These are phyloP conservation scores for Tilletia indica DNA, from an alignment of 1,284 basidiomycete species.

Conservation along the genomic window DNA sequence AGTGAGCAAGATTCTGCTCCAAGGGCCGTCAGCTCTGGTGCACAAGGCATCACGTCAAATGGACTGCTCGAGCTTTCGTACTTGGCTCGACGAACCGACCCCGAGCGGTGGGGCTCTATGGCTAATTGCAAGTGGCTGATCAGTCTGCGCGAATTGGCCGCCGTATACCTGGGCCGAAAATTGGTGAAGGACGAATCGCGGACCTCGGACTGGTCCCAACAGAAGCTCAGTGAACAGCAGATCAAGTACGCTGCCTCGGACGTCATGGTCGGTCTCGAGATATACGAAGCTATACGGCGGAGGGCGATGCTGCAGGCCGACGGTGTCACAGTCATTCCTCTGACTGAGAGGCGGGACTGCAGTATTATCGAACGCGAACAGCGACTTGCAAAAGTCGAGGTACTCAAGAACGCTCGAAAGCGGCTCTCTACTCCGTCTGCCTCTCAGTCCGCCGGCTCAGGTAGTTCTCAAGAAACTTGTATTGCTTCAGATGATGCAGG, in stretches of 20 bases:
- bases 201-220: constrained; percentile 35
- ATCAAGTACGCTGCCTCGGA: constrained; percentile 47
- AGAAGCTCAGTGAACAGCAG: constrained; percentile 30
- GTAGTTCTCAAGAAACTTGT: too few species aligned
- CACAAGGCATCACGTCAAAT: constrained; percentile 22
- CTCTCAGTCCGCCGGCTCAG: too few species aligned
- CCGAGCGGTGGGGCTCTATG: constrained; percentile 26
- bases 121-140: constrained; percentile 27
- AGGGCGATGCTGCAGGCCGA: background rate
- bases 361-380: too few species aligned
- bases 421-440: too few species aligned
- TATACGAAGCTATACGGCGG: constrained; percentile 30
- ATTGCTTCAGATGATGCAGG: too few species aligned
- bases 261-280: constrained; percentile 40
- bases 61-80: constrained; percentile 38
- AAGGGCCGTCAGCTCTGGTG: too few species aligned
- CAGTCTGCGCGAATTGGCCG: constrained; percentile 37
- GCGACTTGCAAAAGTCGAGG: too few species aligned
- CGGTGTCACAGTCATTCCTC: background rate
- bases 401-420: too few species aligned
- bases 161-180: constrained; percentile 34
- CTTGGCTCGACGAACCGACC: constrained; percentile 35
- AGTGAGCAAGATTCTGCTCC: background rate
- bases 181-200: constrained; percentile 38
- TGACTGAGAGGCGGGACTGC: too few species aligned